phyloP scores from a whole-genome alignment of 352 stramenopile species.

The Phytophthora cactorum region DNA sequence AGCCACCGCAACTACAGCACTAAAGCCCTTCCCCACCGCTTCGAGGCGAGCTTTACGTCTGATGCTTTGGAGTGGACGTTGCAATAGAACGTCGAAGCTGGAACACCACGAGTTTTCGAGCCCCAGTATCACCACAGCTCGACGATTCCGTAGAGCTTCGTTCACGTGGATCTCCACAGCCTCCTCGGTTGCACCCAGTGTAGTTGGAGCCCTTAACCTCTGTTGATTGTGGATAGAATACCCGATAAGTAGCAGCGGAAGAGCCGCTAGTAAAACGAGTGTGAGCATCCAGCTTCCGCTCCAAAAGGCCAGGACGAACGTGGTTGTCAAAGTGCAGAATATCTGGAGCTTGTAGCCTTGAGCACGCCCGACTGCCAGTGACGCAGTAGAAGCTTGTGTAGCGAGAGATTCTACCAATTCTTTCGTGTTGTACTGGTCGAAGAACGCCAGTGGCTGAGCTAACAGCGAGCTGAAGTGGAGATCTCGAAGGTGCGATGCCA shows the following conservation, averaged over 20 bases:
- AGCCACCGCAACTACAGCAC: conserved; percentile 53
- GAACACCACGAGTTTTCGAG: conserved; percentile 36
- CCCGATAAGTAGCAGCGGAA: conserved; percentile 66
- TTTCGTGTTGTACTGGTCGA: conserved; percentile 70
- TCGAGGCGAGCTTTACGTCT: conserved; percentile 36
- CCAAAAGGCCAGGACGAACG: conserved; percentile 50
- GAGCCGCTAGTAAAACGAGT: conserved; percentile 58
- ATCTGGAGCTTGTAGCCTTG: conserved; percentile 62
- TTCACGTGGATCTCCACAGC: conserved; percentile 46
- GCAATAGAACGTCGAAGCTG: conserved; percentile 39
- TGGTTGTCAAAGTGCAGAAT: conserved; percentile 38
- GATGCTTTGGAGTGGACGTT: conserved; percentile 26
- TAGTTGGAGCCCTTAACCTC: not conserved
- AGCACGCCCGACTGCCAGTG: conserved; percentile 42
- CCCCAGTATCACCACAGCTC: conserved; percentile 44
- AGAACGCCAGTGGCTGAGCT: conserved; percentile 68
- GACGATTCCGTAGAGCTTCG: conserved; percentile 54
- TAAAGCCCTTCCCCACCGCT: conserved; percentile 64
- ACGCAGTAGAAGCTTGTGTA: conserved; percentile 54
- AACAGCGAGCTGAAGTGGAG: conserved; percentile 57
- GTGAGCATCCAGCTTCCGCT: conserved; percentile 63
- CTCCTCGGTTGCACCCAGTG: conserved; percentile 21
- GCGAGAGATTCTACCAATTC: conserved; percentile 60
- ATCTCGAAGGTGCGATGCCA: conserved; percentile 50
- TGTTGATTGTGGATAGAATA: conserved; percentile 36